Evolutionary conservation across 306 rosid genomes (phyloP), one percentile per base, ranked within the genome.

Genomic region (Pterocarpus santalinus): DNA sequence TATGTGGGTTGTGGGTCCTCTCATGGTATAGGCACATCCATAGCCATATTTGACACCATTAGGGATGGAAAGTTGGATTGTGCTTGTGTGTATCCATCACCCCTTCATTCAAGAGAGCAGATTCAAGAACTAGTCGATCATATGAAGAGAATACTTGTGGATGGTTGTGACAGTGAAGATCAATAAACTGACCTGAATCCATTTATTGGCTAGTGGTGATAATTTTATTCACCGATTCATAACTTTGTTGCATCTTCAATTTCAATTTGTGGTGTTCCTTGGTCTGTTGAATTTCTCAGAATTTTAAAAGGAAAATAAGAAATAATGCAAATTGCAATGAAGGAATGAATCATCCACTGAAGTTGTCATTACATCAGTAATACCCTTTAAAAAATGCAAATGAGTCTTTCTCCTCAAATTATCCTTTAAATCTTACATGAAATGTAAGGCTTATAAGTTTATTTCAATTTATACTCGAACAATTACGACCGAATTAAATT

Each of bases 1-100:
- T 95, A 75, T 76, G 85, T 86, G 10, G 94, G 96, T 0, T 95
- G 98, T 56, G 86, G 96, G 70, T 91, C 99, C 0, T 90, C 85
- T 8, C 98, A 95, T 30, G 98, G 99, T 1, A 89, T 95, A 14
- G 99, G 99, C 49, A 97, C 99, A 10, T 95, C 98, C 41, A 46
- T 93, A 9, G 98, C 97, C 67, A 16, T 93, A 28, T 95, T 93
- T 3, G 97, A 95, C 77, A 87, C 92, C 51, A 84, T 95, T 49
- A 80, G 91, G 8, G 44, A 81, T 32, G 98, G 96, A n/a, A 61
- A 69, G 36, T 83, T 95, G 91, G 92, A 93, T 66, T 89, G 94
- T 76, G 73, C 89, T 49, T 87, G 89, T 72, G 88, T 93, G 51
- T 93, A 90, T 84, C 97, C 97, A 14, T 88, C 86, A 1, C 99